phyloP scores from a whole-genome alignment of 306 rosid species.

The Malus fusca region DNA sequence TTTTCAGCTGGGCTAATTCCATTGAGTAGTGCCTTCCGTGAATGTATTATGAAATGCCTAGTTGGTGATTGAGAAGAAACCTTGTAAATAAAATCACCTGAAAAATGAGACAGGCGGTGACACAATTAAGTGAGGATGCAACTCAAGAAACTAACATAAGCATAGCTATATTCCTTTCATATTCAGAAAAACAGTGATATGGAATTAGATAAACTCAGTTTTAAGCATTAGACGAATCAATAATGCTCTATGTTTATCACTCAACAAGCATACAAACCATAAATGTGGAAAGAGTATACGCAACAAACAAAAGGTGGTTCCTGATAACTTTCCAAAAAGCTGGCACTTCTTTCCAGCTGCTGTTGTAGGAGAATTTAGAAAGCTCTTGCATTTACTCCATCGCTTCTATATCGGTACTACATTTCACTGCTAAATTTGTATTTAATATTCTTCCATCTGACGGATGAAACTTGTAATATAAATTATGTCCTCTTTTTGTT shows the following conservation, averaged over 20 bases:
- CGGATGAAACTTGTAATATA: neutral
- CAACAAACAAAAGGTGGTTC: neutral
- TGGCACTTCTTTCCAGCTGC: neutral
- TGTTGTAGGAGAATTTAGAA: neutral
- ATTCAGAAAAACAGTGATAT: neutral
- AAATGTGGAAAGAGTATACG: neutral
- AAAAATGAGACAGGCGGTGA: slow-evolving; percentile 9
- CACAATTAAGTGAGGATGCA: slow-evolving; percentile 19
- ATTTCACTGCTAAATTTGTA: neutral
- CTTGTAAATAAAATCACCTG: slow-evolving; percentile 95
- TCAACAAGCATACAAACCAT: neutral
- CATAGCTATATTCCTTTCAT: neutral
- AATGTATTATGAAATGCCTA: slow-evolving; percentile 82
- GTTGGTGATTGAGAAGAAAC: slow-evolving; percentile 91
- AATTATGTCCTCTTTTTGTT: neutral
- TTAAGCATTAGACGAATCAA: neutral
- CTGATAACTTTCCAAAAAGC: neutral
- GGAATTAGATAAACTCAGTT: neutral
- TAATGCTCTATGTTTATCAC: neutral
- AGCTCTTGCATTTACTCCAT: neutral
- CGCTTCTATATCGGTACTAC: neutral
- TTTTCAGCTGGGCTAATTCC: slow-evolving; percentile 97
- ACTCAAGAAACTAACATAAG: slow-evolving; percentile 5
- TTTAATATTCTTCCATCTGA: neutral
- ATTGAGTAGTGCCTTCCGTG: slow-evolving; percentile 88